phyloP scores from a whole-genome alignment of 2,329 filamentous ascomycete genomes.

The Ophiosphaerella narmari region DNA sequence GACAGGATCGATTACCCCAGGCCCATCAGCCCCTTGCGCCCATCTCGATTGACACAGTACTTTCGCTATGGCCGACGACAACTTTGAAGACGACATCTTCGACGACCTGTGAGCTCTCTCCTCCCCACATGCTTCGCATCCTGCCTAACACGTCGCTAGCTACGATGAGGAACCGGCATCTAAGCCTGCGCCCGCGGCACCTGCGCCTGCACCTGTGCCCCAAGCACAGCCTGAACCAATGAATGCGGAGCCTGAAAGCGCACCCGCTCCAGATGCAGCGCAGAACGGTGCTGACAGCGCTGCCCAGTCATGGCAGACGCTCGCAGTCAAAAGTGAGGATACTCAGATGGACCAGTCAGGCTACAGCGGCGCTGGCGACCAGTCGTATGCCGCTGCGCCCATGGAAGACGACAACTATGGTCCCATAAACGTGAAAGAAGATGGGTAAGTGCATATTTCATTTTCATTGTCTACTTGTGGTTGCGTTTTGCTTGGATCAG shows the following conservation, averaged over 20 bases:
- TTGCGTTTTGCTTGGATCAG: constrained; percentile 32
- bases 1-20: neutral
- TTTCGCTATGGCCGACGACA: constrained; percentile 74
- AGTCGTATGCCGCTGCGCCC: constrained; percentile 36
- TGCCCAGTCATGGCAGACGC: constrained; percentile 24
- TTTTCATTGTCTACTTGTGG: constrained; percentile 7
- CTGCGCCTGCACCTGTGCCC: constrained; percentile 23
- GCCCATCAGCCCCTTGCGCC: constrained; percentile 21
- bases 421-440: constrained; percentile 79
- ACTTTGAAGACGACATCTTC: constrained; percentile 92
- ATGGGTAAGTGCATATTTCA: constrained; percentile 70
- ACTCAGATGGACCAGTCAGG: constrained; percentile 38
- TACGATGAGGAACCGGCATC: constrained; percentile 48
- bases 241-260: constrained; percentile 20
- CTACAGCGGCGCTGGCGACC: constrained; percentile 35
- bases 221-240: constrained; percentile 28
- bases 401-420: constrained; percentile 51
- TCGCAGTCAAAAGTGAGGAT: constrained; percentile 26
- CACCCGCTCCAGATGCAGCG: constrained; percentile 20
- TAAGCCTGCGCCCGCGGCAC: constrained; percentile 30
- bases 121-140: neutral
- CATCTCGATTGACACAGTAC: neutral
- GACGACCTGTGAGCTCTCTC: constrained; percentile 76
- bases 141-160: constrained; percentile 35
- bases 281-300: constrained; percentile 19